These are phyloP conservation scores for Syzygium malaccense DNA, from an alignment of 441 rosid species.

Conservation along the genomic window DNA sequence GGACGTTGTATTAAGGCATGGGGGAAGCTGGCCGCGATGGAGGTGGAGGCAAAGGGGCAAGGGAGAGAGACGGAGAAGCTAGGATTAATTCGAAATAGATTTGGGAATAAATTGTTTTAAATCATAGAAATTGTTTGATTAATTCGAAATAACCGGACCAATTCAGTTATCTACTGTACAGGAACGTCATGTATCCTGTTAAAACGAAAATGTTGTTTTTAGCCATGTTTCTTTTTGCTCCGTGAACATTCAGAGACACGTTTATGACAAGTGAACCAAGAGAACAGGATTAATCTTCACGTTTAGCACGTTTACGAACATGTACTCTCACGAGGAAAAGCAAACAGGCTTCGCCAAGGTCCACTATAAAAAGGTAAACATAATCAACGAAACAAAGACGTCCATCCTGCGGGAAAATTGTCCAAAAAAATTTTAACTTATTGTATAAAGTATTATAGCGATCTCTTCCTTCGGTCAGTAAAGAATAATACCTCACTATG, in stretches of 20 bases:
- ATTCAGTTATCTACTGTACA: not conserved
- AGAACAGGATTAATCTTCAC: not conserved
- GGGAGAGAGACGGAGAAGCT: not conserved
- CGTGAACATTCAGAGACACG: not conserved
- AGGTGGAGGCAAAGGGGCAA: not conserved
- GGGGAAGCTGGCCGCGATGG: not conserved
- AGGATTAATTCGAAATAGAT: not conserved
- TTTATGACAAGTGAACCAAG: not conserved
- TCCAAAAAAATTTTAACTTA: fast-evolving
- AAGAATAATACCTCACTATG: not conserved
- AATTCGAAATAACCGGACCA: not conserved
- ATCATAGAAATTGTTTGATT: not conserved
- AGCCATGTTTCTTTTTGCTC: not conserved
- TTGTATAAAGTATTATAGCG: not conserved
- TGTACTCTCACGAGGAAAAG: not conserved
- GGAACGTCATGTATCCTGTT: not conserved
- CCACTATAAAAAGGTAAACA: not conserved
- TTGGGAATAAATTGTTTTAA: not conserved
- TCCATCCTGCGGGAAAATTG: fast-evolving
- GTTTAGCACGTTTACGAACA: not conserved
- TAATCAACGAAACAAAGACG: not conserved
- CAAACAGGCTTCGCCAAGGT: not conserved
- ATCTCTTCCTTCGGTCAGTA: not conserved
- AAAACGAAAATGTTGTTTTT: not conserved
- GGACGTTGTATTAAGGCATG: not conserved